These are phyloP conservation scores for Kurtzmaniella natalensis DNA, from an alignment of 1,139 yeast species.

Conservation along the genomic window DNA sequence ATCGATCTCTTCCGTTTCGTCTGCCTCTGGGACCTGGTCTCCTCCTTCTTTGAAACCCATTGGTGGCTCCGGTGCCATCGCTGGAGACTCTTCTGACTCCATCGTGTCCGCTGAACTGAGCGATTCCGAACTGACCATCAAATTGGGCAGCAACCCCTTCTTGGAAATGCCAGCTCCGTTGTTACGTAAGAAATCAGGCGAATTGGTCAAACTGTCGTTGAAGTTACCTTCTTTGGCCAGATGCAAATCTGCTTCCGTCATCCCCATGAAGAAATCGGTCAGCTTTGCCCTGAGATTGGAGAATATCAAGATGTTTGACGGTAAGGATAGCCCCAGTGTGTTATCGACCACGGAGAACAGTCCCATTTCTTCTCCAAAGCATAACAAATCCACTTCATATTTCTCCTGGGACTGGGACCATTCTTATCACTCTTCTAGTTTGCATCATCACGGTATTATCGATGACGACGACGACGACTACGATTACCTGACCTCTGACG, in stretches of 20 bases:
- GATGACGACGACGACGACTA: conserved; percentile 15
- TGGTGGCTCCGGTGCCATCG: no score
- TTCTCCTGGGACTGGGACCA: conserved; percentile 11
- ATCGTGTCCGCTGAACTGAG: conserved; percentile 1
- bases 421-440: conserved; percentile 2
- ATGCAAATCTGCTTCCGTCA: conserved; percentile 21
- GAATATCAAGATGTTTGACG: conserved; percentile 39
- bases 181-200: conserved; percentile 36
- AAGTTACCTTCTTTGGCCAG: conserved; percentile 25
- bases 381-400: conserved; percentile 9
- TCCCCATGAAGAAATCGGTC: conserved; percentile 27
- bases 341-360: conserved; percentile 31
- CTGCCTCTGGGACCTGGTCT: conserved; percentile 7
- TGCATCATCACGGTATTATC: conserved; percentile 8
- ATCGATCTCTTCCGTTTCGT: conserved; percentile 4
- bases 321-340: conserved; percentile 35
- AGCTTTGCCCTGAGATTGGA: conserved; percentile 35
- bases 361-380: conserved; percentile 33
- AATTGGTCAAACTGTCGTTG: conserved; percentile 36
- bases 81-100: not conserved
- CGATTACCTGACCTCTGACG: conserved; percentile 16
- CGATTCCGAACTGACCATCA: conserved; percentile 1
- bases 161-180: conserved; percentile 15
- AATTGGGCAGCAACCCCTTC: conserved; percentile 1
- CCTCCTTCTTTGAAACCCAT: conserved; percentile 5